Conservation (phyloP, 495 filamentous ascomycete genomes). For the Neurospora terricola region DNA sequence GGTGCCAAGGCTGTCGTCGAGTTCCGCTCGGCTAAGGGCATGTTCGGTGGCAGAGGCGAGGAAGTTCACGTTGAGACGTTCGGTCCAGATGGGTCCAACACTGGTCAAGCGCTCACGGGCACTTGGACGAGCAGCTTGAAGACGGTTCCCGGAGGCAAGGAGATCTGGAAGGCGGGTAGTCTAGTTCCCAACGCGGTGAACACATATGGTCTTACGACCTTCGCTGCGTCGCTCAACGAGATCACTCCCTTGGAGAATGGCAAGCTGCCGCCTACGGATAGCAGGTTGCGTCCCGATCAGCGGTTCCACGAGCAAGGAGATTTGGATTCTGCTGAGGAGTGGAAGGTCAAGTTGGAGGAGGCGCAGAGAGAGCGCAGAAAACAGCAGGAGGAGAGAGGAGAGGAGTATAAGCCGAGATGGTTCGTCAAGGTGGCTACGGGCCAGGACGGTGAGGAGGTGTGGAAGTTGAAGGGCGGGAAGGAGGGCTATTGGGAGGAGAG, state of each 20-base stretch:
- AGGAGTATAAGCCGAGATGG: slow-evolving; percentile 67
- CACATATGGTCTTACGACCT: slow-evolving; percentile 78
- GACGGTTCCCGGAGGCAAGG: slow-evolving; percentile 49
- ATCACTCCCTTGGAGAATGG: slow-evolving; percentile 68
- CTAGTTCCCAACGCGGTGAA: slow-evolving; percentile 66
- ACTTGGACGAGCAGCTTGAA: slow-evolving; percentile 74
- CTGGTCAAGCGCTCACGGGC: slow-evolving; percentile 56
- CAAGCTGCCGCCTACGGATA: slow-evolving; percentile 69
- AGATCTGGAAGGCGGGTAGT: slow-evolving; percentile 68
- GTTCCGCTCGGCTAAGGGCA: slow-evolving; percentile 77
- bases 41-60: slow-evolving; percentile 92
- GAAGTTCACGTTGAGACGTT: slow-evolving; percentile 70
- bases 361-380: slow-evolving; percentile 66
- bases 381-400: slow-evolving; percentile 62
- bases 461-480: slow-evolving; percentile 69
- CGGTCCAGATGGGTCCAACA: slow-evolving; percentile 49
- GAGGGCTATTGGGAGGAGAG: slow-evolving; percentile 92
- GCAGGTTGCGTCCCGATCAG: slow-evolving; percentile 81
- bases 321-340: slow-evolving; percentile 71
- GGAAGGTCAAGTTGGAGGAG: slow-evolving; percentile 80
- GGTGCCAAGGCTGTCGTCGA: slow-evolving; percentile 70
- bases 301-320: slow-evolving; percentile 73
- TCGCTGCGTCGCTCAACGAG: slow-evolving; percentile 82
- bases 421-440: slow-evolving; percentile 54
- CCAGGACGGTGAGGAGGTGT: slow-evolving; percentile 59